These are phyloP conservation scores for Globisporangium echinulatum DNA, from an alignment of 352 stramenopile genomes.

Conservation along the genomic window DNA sequence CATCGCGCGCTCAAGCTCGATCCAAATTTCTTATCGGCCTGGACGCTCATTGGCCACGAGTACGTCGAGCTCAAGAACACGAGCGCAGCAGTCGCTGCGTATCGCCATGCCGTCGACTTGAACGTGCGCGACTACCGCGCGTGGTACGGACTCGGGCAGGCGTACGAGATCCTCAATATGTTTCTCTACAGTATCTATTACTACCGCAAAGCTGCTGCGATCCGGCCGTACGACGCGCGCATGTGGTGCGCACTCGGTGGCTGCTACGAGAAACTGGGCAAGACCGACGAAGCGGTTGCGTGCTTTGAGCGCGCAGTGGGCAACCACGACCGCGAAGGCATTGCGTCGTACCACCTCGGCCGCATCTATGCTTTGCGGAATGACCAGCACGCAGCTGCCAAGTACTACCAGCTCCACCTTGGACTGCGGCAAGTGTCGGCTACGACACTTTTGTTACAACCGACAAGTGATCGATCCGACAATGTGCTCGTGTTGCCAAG, in stretches of 20 bases:
- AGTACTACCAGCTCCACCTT: slow-evolving; percentile 71
- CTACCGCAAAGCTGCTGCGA: slow-evolving; percentile 93
- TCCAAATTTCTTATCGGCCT: slow-evolving; percentile 92
- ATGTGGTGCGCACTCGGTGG: slow-evolving; percentile 96
- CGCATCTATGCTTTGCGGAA: slow-evolving; percentile 45
- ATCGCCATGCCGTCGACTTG: slow-evolving; percentile 91
- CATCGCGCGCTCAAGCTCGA: slow-evolving; percentile 93
- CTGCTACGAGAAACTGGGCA: slow-evolving; percentile 75
- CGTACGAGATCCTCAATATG: slow-evolving; percentile 99
- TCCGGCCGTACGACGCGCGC: slow-evolving; percentile 95
- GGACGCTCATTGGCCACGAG: slow-evolving; percentile 98
- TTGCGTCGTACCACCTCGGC: slow-evolving; percentile 66
- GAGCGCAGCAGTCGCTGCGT: slow-evolving; percentile 94
- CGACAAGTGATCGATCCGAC: neutral
- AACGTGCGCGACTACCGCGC: slow-evolving; percentile 94
- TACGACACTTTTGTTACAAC: too few species aligned
- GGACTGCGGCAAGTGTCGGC: slow-evolving; percentile 29
- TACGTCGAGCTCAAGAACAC: slow-evolving; percentile 99
- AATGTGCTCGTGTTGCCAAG: slow-evolving; percentile 9
- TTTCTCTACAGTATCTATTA: slow-evolving; percentile 98
- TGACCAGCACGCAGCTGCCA: slow-evolving; percentile 49
- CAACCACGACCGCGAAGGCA: slow-evolving; percentile 70
- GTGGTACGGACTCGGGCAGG: slow-evolving; percentile 98
- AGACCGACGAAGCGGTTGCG: slow-evolving; percentile 58
- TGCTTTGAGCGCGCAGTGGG: slow-evolving; percentile 73